Percentiles rank a stretch among this genome's conserved stretches.
Conservation (phyloP, 306 rosid species). For the Chamaecrista fasciculata region DNA sequence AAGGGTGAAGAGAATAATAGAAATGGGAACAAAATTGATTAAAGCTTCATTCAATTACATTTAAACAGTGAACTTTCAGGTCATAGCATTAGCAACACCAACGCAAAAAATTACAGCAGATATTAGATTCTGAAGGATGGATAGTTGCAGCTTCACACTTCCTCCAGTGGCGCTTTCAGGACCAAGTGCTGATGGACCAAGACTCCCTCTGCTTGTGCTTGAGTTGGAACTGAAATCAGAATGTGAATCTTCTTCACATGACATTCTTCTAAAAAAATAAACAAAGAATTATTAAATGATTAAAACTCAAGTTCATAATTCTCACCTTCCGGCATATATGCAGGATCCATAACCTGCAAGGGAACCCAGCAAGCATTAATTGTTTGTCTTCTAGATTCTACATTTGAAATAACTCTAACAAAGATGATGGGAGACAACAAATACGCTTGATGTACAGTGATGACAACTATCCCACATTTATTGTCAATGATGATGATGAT, state of each 20-base stretch:
- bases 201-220: constrained; percentile 39
- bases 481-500: not conserved
- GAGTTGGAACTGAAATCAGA: constrained; percentile 58
- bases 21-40: constrained; percentile 31
- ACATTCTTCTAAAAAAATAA: not conserved
- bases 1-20: constrained; percentile 21
- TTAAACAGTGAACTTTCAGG: constrained; percentile 23
- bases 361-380: constrained; percentile 2
- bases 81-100: constrained; percentile 43
- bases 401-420: no score
- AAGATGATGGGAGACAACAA: no score
- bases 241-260: constrained; percentile 18
- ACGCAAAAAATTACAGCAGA: constrained; percentile 31
- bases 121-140: constrained; percentile 40
- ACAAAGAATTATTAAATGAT: constrained; percentile 5
- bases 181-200: constrained; percentile 46
- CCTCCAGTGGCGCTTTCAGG: constrained; percentile 49
- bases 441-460: no score
- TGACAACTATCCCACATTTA: no score
- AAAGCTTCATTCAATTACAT: constrained; percentile 34
- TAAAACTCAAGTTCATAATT: constrained; percentile 7
- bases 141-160: constrained; percentile 42
- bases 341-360: constrained; percentile 87
- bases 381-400: not conserved
- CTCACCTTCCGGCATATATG: constrained; percentile 79